Conservation (phyloP, 1,139 yeast genomes). For the Wickerhamomyces sp. region DNA sequence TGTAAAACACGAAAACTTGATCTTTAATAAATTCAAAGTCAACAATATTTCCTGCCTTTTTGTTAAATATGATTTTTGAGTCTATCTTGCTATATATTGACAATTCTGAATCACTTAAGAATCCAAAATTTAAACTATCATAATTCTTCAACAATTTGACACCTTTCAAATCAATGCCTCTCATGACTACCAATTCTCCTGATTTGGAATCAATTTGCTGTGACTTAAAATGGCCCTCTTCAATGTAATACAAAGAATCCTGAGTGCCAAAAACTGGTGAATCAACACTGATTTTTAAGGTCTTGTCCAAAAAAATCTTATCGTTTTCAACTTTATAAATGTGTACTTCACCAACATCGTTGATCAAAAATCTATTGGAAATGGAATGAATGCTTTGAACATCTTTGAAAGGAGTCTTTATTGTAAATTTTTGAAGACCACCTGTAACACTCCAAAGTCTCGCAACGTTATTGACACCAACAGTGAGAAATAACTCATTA, state of each 20-base stretch:
- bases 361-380: too few species aligned
- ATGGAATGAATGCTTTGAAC: neutral
- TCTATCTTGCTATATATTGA: neutral
- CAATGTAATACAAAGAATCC: neutral
- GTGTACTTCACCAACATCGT: neutral
- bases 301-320: too few species aligned
- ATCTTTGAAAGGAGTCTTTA: neutral
- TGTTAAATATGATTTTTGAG: neutral
- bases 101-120: neutral
- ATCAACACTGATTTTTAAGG: neutral
- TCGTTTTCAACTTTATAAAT: neutral
- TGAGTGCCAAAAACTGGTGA: neutral
- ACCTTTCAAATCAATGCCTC: neutral
- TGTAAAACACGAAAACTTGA: neutral
- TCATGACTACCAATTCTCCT: too few species aligned
- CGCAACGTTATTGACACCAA: neutral
- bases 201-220: neutral
- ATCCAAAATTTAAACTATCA: neutral
- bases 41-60: neutral
- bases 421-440: neutral
- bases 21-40: neutral
- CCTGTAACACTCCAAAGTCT: conserved; percentile 6
- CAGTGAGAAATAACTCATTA: conserved; percentile 6
- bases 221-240: too few species aligned
- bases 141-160: neutral